Evolutionary conservation across 2,329 filamentous ascomycete genomes (phyloP), one percentile per base, ranked within the genome.

Genomic region (Emergomyces orientalis): DNA sequence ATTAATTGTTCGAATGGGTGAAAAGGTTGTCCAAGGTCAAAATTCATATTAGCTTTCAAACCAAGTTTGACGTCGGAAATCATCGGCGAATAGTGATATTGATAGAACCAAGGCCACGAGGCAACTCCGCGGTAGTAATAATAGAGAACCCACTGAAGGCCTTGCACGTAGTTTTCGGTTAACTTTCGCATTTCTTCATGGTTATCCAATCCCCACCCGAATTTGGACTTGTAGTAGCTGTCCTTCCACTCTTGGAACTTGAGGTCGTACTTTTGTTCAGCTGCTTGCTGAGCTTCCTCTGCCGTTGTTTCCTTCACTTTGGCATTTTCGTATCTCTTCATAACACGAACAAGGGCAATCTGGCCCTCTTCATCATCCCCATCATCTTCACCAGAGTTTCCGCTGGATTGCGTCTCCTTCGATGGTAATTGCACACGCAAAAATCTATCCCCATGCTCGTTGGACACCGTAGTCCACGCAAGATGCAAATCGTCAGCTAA

Each of bases 71-170:
- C 90, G 77, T 99, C 94, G 67, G 91, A 95, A 63, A 97, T 99
- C 85, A 97, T 91, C 1, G 94, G 94, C 11, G 95, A 89, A 76
- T 99, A 99, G 77, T 99, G 95, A 75, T 96, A 99, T 65, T 83
- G 82, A 76, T 97, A 99, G 78, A 90, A 99, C 94, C 94, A 99
- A 17, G 94, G 91, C 94, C 94, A 99, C 14, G 93, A 97, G 19
- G 91, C 94, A 64, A 99, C 94, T 65, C 94, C 94, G 61, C 88
- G 88, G 78, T 99, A 99, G 77, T 99, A 99, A 79, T 99, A 99
- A 76, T 88, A 97, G 59, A 99, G 80, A 52, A 99, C 94, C 95
- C 94, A 99, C 74, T 99, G 94, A 65, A 99, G 79, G 65, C 94
- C 94, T 77, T 99, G 90, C 7, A 99, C 91, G 71, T 99, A 99